A percentile compares a stretch with the other conserved stretches of the same genome.
Conservation (phyloP, 805 yeast genomes). For the Suhomyces sp. region DNA sequence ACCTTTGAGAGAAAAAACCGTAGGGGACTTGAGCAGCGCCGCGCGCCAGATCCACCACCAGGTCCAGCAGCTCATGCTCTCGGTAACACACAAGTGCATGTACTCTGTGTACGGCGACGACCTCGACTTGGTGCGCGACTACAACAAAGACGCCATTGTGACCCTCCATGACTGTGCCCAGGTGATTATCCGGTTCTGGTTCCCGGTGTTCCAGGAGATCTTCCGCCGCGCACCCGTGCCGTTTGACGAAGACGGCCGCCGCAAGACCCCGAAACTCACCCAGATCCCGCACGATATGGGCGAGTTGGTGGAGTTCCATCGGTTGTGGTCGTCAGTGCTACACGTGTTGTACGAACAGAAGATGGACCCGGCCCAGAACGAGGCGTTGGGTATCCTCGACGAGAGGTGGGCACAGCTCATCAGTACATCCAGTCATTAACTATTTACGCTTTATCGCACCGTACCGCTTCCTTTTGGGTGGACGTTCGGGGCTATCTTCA, state of each 20-base stretch:
- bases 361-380: constrained; percentile 23
- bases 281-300: constrained; percentile 10
- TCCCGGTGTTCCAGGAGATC: constrained; percentile 56
- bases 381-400: constrained; percentile 17
- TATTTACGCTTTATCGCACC: background rate
- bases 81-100: constrained; percentile 53
- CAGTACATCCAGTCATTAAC: background rate
- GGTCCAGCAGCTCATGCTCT: constrained; percentile 34
- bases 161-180: constrained; percentile 43
- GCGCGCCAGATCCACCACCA: background rate
- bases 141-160: constrained; percentile 32
- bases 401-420: constrained; percentile 12
- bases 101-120: constrained; percentile 57
- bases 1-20: too few species aligned
- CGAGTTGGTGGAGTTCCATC: constrained; percentile 37
- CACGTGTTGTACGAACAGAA: constrained; percentile 37
- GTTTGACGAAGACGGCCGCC: constrained; percentile 14
- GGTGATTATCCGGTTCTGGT: constrained; percentile 46
- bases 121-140: constrained; percentile 45
- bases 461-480: constrained; percentile 1
- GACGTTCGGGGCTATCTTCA: background rate
- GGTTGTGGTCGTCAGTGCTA: constrained; percentile 52
- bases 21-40: background rate
- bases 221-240: constrained; percentile 25
- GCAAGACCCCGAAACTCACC: constrained; percentile 12